Base-by-base conservation (phyloP, 1,139 yeast species). In the Debaryomyces coudertii region DNA sequence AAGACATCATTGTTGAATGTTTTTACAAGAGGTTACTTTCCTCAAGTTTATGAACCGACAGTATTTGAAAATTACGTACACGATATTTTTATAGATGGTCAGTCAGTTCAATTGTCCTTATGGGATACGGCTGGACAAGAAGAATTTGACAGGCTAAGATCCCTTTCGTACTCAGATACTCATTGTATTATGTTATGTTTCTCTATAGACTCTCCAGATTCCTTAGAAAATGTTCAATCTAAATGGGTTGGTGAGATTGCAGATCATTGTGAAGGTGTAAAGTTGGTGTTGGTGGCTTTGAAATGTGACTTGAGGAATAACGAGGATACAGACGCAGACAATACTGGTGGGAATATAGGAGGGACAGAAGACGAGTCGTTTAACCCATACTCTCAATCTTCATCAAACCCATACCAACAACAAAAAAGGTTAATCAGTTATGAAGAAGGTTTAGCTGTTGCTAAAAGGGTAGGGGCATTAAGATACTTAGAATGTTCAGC, bases 101-200 rank as follows among this genome's bases (percentile, higher is more conserved):
- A 90, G 65, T 90, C 95, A 43, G 88, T 93, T 58, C 96, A 92
- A 61, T 73, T 93, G 52, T 90, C 97, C 23, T 75, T 93, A 47
- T 93, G 99, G 99, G 99, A 93, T 64, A 93, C 99, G 5, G 99
- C 99, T 3, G 99, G 99, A 5, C 99, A 93, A 73, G 99, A 93
- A 70, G 99, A 93, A 70, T 93, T 92, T 61, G 99, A 93, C 65
- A 78, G 97, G 52, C 76, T 92, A 62, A 80, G 98, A 62, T 87
- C 96, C 2, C 74, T 92, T 53, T 86, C 95, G 35, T 93, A 93
- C 66, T 85, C 95, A 16, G 99, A 93, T 64, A 93, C 99, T 5
- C 97, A 93, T 68, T 90, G 97, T 57, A 92, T 93, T 57, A 92
- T 93, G 95, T 79, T 93, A 49, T 93, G 99, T 72, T 93, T 93